Evolutionary conservation across 208 protist species (phyloP).

Genomic region (Trypanosoma brucei): DNA sequence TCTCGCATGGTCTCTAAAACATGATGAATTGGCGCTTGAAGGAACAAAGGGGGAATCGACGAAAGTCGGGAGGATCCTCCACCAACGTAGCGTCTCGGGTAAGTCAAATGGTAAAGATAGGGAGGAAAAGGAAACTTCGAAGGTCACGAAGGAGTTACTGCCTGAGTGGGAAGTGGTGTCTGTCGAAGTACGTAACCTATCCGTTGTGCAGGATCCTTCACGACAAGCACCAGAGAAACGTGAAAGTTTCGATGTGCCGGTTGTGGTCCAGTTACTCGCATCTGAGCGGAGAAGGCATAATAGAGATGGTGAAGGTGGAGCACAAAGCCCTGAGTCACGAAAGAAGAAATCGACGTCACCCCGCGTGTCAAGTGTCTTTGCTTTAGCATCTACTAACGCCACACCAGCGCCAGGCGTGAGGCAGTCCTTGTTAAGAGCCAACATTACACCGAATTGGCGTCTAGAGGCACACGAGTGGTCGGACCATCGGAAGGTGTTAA

Average conservation of each 20-base stretch:
- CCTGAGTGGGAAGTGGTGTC: slow-evolving; percentile 9
- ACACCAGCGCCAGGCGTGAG: neutral
- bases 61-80: neutral
- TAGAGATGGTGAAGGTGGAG: too few species aligned
- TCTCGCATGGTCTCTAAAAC: neutral
- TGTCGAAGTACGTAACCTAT: slow-evolving; percentile 14
- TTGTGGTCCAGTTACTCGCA: neutral
- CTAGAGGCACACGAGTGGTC: slow-evolving; percentile 10
- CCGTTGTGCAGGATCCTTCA: neutral
- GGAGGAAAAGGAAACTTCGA: neutral
- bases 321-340: too few species aligned
- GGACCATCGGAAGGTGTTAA: slow-evolving; percentile 1
- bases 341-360: neutral
- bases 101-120: neutral
- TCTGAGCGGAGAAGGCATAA: neutral
- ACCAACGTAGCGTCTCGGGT: neutral
- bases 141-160: neutral
- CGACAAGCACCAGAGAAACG: neutral
- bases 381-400: neutral
- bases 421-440: neutral
- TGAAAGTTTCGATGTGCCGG: neutral
- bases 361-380: neutral
- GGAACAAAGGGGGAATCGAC: neutral
- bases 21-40: neutral
- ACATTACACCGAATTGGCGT: slow-evolving; percentile 5